Evolutionary conservation across 2,329 filamentous ascomycete species (phyloP), one percentile per base, ranked within the genome.

Genomic region (Arthrobotrys conoides): DNA sequence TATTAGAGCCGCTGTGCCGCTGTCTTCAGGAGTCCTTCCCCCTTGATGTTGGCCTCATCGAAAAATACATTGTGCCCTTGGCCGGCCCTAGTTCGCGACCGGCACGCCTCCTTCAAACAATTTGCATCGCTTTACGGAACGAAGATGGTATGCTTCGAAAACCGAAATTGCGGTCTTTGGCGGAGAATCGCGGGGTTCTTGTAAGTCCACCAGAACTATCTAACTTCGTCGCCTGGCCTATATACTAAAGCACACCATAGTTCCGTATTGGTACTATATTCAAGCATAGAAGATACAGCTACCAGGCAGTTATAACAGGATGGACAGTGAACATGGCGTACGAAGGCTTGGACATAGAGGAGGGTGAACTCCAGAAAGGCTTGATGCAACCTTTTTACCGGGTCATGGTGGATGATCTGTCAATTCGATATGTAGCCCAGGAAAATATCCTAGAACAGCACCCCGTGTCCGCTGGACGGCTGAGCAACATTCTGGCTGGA

Each of bases 191-290:
- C 20, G 55, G 76, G 5, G 82, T 82, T 80, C 84, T 81, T 81
- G 83, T 84, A 83, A 82, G 82, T 83, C 10, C 20, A 27, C 10
- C 20, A 27, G 20, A 78, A 69, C 73, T 77, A 5, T 82, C 83
- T n/a, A 82, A 84, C 30, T 89, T 93, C 64, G 3, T 36, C 14
- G 6, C 18, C 6, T 18, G 53, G 24, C 12, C 64, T 41, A 24
- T 16, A 41, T 46, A 48, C 61, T 71, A 59, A 77, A 27, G 27
- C 22, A n/a, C 30, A n/a, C 64, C 14, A 27, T 41, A 85, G 77
- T 95, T 90, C 83, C 89, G 87, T 64, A 88, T 97, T 61, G 96
- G 96, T 0, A 92, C 96, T 82, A 88, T 97, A 5, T 97, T 98
- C 83, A 88, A 88, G 59, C 96, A 99, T 84, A 90, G 87, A 79